Conservation (phyloP, 164 flowering plant genomes). For the Liquidambar formosana region DNA sequence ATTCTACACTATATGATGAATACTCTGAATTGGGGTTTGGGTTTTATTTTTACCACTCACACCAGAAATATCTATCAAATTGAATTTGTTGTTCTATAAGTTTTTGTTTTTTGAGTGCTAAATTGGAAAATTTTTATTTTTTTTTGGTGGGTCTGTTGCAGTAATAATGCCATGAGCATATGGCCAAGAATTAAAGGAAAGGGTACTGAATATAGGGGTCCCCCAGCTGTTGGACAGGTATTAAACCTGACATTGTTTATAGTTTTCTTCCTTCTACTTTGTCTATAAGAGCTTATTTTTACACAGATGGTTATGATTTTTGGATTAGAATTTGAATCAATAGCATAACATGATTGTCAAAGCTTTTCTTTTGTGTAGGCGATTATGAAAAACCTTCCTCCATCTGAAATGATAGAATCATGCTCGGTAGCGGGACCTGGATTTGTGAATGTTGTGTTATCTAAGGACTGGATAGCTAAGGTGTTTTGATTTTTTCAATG, state of each 20-base stretch:
- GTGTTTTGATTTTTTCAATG: slow-evolving; percentile 29
- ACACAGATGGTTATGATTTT: background rate
- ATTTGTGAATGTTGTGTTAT: slow-evolving; percentile 70
- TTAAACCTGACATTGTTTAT: background rate
- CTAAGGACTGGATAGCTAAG: slow-evolving; percentile 87
- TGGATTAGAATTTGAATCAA: background rate
- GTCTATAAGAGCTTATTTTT: too few species aligned
- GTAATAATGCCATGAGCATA: slow-evolving; percentile 92
- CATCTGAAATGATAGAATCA: slow-evolving; percentile 78
- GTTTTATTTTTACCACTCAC: background rate
- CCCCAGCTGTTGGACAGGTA: slow-evolving; percentile 84
- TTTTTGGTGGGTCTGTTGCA: slow-evolving; percentile 19
- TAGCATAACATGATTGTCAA: background rate
- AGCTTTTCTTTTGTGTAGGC: slow-evolving; percentile 44
- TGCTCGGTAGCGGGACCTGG: slow-evolving; percentile 83
- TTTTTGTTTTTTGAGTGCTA: too few species aligned
- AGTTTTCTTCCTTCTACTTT: background rate
- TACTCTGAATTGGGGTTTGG: background rate
- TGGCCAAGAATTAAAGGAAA: slow-evolving; percentile 76
- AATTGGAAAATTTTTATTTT: too few species aligned
- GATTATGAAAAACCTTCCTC: slow-evolving; percentile 63
- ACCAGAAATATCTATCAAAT: too few species aligned
- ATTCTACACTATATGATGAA: background rate
- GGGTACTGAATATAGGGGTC: slow-evolving; percentile 51
- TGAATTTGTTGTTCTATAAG: too few species aligned